Conservation (phyloP, 805 yeast species). For the Pichia cephalocereana region DNA sequence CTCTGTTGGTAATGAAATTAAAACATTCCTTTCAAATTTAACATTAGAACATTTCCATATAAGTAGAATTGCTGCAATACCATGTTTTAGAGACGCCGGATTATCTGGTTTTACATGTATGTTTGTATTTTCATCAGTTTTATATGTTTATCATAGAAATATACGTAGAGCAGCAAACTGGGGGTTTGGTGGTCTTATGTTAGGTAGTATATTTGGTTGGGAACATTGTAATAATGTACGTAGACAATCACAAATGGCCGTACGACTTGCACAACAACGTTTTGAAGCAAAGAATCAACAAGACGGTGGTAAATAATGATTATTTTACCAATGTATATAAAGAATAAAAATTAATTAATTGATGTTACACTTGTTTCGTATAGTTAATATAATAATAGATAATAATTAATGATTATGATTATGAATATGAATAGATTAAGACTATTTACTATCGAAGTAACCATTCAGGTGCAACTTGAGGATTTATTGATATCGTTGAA, state of each 20-base stretch:
- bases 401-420: not conserved
- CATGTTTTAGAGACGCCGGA: conserved; percentile 76
- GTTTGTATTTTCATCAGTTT: conserved; percentile 60
- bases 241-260: conserved; percentile 54
- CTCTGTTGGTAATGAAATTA: conserved; percentile 17
- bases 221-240: conserved; percentile 80
- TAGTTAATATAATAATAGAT: too few relatives aligned
- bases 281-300: conserved; percentile 10
- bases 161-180: conserved; percentile 63
- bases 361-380: too few relatives aligned
- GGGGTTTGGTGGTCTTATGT: conserved; percentile 69
- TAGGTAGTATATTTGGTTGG: conserved; percentile 84
- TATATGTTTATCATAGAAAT: conserved; percentile 57
- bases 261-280: conserved; percentile 56
- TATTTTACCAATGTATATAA: too few relatives aligned
- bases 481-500: conserved; percentile 32
- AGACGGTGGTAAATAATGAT: not conserved
- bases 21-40: conserved; percentile 24
- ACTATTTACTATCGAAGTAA: conserved; percentile 18
- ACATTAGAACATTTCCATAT: conserved; percentile 43
- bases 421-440: too few relatives aligned
- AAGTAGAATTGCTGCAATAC: conserved; percentile 45
- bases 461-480: conserved; percentile 41
- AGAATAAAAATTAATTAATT: too few relatives aligned
- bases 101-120: conserved; percentile 64